These are phyloP conservation scores for Colletotrichum tropicicola DNA, from an alignment of 2,329 filamentous ascomycete genomes.

Conservation along the genomic window DNA sequence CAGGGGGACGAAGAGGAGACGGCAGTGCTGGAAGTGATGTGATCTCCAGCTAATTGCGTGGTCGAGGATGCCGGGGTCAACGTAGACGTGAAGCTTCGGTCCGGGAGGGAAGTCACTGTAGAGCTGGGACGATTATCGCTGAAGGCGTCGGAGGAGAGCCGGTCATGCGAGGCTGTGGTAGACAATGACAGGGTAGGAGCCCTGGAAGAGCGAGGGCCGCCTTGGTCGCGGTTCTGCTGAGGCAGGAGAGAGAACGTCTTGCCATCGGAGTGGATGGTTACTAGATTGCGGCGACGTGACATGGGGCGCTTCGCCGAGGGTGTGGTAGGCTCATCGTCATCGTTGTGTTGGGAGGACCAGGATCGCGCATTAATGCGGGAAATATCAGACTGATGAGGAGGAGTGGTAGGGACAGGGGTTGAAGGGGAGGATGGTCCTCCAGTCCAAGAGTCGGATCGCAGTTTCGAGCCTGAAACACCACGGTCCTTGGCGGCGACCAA, in stretches of 20 bases:
- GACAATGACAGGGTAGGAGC: slow-evolving; percentile 56
- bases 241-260: slow-evolving; percentile 65
- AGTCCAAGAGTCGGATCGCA: slow-evolving; percentile 43
- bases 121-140: slow-evolving; percentile 59
- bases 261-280: slow-evolving; percentile 60
- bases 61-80: slow-evolving; percentile 43
- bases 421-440: slow-evolving; percentile 43
- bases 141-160: slow-evolving; percentile 55
- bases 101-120: slow-evolving; percentile 56
- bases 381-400: slow-evolving; percentile 49
- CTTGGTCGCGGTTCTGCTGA: slow-evolving; percentile 34
- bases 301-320: slow-evolving; percentile 39
- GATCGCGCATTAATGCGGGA: slow-evolving; percentile 47
- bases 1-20: slow-evolving; percentile 50
- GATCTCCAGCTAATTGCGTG: slow-evolving; percentile 45
- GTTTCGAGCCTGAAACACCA: slow-evolving; percentile 57
- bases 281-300: slow-evolving; percentile 53
- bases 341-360: slow-evolving; percentile 29
- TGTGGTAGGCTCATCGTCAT: slow-evolving; percentile 32
- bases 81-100: slow-evolving; percentile 50
- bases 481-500: slow-evolving; percentile 47
- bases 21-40: slow-evolving; percentile 30
- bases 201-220: slow-evolving; percentile 37
- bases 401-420: slow-evolving; percentile 45
- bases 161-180: slow-evolving; percentile 59